These are phyloP conservation scores for Phytophthora sp. DNA, from an alignment of 352 stramenopile species.

Conservation along the genomic window DNA sequence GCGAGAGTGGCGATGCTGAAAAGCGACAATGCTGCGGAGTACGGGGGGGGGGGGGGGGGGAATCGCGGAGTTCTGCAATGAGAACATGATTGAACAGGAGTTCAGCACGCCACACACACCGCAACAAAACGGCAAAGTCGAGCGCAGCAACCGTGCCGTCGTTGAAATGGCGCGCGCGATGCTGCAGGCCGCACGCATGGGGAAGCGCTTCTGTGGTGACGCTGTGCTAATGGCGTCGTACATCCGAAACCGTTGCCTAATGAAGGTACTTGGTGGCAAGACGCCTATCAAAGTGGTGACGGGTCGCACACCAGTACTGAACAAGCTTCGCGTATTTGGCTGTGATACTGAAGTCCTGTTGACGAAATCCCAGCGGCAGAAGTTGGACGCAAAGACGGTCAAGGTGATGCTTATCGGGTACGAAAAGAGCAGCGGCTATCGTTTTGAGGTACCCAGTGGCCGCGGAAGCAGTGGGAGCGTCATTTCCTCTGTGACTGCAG, in stretches of 20 bases:
- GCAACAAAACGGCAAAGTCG: constrained; percentile 19
- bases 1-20: constrained; percentile 6
- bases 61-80: constrained; percentile 19
- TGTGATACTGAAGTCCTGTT: constrained; percentile 3
- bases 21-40: constrained; percentile 23
- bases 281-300: background rate
- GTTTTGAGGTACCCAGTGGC: background rate
- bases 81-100: constrained; percentile 12
- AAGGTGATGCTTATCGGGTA: background rate
- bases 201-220: constrained; percentile 6
- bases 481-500: background rate
- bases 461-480: constrained; percentile 7
- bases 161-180: constrained; percentile 21
- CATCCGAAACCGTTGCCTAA: constrained; percentile 14
- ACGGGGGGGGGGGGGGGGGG: background rate
- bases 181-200: constrained; percentile 3
- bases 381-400: background rate
- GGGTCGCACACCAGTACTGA: background rate
- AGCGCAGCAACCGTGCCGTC: constrained; percentile 13
- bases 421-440: background rate
- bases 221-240: constrained; percentile 11
- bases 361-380: background rate
- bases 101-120: constrained; percentile 10
- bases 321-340: background rate
- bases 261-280: constrained; percentile 1